These are phyloP conservation scores for Clarireedia monteithiana DNA, from an alignment of 2,329 filamentous ascomycete species.

Conservation along the genomic window DNA sequence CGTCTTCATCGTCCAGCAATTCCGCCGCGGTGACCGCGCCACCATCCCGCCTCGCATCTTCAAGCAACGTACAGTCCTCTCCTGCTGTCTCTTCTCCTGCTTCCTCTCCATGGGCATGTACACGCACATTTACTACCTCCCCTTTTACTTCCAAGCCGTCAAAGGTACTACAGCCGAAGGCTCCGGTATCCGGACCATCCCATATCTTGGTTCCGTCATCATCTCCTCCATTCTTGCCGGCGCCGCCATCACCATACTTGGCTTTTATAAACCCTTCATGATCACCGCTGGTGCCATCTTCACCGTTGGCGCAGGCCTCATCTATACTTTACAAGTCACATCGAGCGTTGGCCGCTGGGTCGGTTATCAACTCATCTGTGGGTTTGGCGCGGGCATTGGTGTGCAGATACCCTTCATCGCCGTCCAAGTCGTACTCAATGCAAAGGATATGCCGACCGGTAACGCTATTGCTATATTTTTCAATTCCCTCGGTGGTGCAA, in stretches of 20 bases:
- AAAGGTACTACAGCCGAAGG: slow-evolving; percentile 32
- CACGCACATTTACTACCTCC: slow-evolving; percentile 36
- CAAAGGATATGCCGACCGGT: slow-evolving; percentile 46
- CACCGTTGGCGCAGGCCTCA: slow-evolving; percentile 36
- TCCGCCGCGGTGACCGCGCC: slow-evolving; percentile 38
- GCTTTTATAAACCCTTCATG: slow-evolving; percentile 38
- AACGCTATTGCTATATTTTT: slow-evolving; percentile 49
- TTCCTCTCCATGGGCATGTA: slow-evolving; percentile 30
- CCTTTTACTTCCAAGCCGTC: slow-evolving; percentile 45
- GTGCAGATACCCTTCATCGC: slow-evolving; percentile 44
- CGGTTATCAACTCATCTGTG: slow-evolving; percentile 44
- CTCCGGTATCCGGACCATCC: slow-evolving; percentile 36
- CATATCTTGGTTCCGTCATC: slow-evolving; percentile 37
- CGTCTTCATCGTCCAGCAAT: slow-evolving; percentile 34
- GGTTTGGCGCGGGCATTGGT: slow-evolving; percentile 38
- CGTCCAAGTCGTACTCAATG: slow-evolving; percentile 41
- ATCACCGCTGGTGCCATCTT: slow-evolving; percentile 38
- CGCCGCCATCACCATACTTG: slow-evolving; percentile 32
- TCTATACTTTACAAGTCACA: slow-evolving; percentile 35
- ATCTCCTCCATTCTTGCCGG: slow-evolving; percentile 35
- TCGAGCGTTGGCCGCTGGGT: slow-evolving; percentile 41
- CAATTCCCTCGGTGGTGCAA: slow-evolving; percentile 51
- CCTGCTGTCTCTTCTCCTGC: slow-evolving; percentile 28
- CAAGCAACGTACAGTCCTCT: slow-evolving; percentile 31
- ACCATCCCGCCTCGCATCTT: slow-evolving; percentile 43